Conservation (phyloP, 1,139 yeast species). For the Suhomyces bribrorum region DNA sequence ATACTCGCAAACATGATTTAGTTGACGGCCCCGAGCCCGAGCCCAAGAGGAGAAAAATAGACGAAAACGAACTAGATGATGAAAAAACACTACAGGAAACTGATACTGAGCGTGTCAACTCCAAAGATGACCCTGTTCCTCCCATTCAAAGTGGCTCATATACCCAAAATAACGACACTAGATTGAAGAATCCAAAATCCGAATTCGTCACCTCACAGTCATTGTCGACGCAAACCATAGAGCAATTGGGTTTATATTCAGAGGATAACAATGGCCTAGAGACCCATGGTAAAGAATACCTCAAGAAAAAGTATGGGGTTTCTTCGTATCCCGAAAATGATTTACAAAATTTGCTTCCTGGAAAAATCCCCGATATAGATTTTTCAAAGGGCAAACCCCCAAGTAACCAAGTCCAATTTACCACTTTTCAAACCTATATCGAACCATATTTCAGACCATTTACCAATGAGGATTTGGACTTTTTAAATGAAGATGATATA, state of each 20-base stretch:
- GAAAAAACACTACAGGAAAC: conserved; percentile 6
- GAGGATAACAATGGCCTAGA: conserved; percentile 58
- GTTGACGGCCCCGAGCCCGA: conserved; percentile 9
- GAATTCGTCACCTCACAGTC: conserved; percentile 77
- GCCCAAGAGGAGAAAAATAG: conserved; percentile 6
- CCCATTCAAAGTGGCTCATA: conserved; percentile 49
- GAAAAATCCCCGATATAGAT: conserved; percentile 83
- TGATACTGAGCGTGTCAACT: conserved; percentile 15
- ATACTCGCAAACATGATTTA: conserved; percentile 8
- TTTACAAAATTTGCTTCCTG: conserved; percentile 76
- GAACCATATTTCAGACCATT: conserved; percentile 83
- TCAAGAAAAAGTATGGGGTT: conserved; percentile 81
- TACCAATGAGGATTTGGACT: conserved; percentile 77
- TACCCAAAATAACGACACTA: conserved; percentile 56
- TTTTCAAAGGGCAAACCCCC: conserved; percentile 81
- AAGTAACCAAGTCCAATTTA: conserved; percentile 86
- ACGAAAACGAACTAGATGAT: background rate
- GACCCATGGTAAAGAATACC: conserved; percentile 67
- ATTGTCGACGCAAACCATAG: conserved; percentile 64
- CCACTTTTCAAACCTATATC: conserved; percentile 80
- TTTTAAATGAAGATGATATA: conserved; percentile 61
- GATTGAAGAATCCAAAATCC: conserved; percentile 71
- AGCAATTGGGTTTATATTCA: conserved; percentile 65
- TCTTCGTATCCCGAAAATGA: conserved; percentile 85
- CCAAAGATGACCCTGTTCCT: conserved; percentile 40